Conservation (phyloP, 768 basidiomycete species). For the Phanerochaete carnosa region DNA sequence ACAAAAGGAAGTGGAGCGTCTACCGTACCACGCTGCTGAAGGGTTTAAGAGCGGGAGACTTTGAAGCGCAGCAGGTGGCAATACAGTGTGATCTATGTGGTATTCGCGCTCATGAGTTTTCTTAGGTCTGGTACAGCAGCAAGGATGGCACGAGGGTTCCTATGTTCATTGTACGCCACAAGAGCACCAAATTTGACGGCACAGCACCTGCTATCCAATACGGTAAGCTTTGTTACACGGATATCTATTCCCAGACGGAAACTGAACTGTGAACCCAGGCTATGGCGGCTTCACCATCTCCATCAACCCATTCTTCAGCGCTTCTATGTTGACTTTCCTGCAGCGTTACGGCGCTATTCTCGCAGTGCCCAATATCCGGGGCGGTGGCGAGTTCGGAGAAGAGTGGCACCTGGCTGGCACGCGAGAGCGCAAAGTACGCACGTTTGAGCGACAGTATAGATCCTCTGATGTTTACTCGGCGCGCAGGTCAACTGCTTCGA, state of each 20-base stretch:
- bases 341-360: conserved; percentile 66
- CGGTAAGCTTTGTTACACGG: conserved; percentile 37
- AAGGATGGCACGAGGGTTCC: conserved; percentile 81
- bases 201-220: conserved; percentile 77
- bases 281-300: conserved; percentile 82
- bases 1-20: conserved; percentile 54
- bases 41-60: conserved; percentile 65
- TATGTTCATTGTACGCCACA: conserved; percentile 83
- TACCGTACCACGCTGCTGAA: conserved; percentile 56
- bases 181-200: conserved; percentile 65
- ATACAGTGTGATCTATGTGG: neutral
- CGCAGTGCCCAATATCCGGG: conserved; percentile 48
- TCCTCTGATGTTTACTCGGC: conserved; percentile 1
- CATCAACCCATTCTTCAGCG: conserved; percentile 69
- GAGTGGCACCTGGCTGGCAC: conserved; percentile 79
- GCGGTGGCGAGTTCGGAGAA: conserved; percentile 78
- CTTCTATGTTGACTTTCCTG: conserved; percentile 69
- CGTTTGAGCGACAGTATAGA: neutral
- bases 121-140: conserved; percentile 70
- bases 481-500: conserved; percentile 70
- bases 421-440: conserved; percentile 61
- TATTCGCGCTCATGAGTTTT: neutral
- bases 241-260: neutral
- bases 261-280: conserved; percentile 33
- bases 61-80: conserved; percentile 58